phyloP scores from a whole-genome alignment of 352 stramenopile genomes.

The Pythium brachiatum region DNA sequence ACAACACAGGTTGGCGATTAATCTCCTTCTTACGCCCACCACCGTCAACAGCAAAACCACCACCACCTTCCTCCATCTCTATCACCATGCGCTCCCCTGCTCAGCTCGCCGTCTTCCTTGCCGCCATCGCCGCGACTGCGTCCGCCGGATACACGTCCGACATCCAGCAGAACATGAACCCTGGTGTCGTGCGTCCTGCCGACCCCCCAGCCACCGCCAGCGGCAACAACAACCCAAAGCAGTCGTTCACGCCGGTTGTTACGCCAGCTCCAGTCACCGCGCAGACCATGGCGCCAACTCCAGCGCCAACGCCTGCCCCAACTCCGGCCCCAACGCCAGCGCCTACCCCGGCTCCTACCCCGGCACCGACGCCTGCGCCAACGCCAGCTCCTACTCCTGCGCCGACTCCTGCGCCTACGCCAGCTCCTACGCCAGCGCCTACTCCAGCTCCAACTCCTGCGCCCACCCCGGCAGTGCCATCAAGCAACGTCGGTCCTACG shows the following conservation, averaged over 20 bases:
- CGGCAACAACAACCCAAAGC: constrained; percentile 11
- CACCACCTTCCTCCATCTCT: too few species aligned
- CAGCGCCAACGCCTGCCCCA: constrained; percentile 16
- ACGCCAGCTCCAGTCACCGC: constrained; percentile 4
- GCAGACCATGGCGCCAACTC: constrained; percentile 5
- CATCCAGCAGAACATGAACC: constrained; percentile 16
- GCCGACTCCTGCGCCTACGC: not conserved
- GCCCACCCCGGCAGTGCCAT: not conserved
- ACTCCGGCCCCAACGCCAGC: constrained; percentile 22
- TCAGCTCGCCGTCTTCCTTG: constrained; percentile 17
- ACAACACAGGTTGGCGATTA: constrained; percentile 1
- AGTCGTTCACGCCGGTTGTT: constrained; percentile 11
- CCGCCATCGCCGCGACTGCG: constrained; percentile 14
- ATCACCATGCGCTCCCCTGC: constrained; percentile 21
- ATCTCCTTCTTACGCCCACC: constrained; percentile 1
- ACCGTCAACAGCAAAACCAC: not conserved
- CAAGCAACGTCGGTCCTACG: not conserved
- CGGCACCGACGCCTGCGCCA: not conserved
- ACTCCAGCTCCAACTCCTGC: constrained; percentile 18
- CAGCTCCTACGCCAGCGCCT: not conserved
- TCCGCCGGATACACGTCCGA: constrained; percentile 16
- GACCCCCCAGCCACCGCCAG: not conserved
- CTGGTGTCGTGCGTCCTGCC: constrained; percentile 15
- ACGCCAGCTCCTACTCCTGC: constrained; percentile 18
- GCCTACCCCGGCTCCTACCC: not conserved